These are phyloP conservation scores for Ustilago trichophora DNA, from an alignment of 1,284 basidiomycete species.

Conservation along the genomic window DNA sequence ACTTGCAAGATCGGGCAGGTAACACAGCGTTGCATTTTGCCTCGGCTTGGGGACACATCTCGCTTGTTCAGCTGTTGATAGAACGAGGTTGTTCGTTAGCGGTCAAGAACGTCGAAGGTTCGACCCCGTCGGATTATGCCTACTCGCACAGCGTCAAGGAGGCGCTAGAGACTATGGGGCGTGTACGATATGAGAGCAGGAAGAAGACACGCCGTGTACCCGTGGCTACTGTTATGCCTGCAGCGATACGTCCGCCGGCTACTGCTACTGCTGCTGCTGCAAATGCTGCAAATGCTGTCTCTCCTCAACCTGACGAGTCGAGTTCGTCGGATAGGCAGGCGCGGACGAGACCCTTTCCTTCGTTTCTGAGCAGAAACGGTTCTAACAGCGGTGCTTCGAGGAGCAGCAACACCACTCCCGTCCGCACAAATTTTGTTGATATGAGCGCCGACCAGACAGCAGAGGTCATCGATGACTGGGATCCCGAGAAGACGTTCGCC, in stretches of 20 bases:
- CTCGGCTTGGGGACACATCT: slow-evolving; percentile 39
- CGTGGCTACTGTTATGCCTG: slow-evolving; percentile 15
- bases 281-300: too few relatives aligned
- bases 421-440: slow-evolving; percentile 15
- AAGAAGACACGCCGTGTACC: slow-evolving; percentile 26
- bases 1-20: slow-evolving; percentile 86
- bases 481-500: slow-evolving; percentile 42
- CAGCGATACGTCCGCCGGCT: slow-evolving; percentile 3
- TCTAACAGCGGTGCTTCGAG: slow-evolving; percentile 8
- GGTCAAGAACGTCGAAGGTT: slow-evolving; percentile 86
- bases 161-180: slow-evolving; percentile 50
- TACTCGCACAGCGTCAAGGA: slow-evolving; percentile 69
- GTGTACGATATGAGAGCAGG: slow-evolving; percentile 34
- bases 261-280: background rate
- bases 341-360: slow-evolving; percentile 17
- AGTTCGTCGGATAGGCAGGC: slow-evolving; percentile 8
- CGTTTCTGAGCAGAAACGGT: slow-evolving; percentile 25
- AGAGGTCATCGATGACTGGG: slow-evolving; percentile 34
- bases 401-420: slow-evolving; percentile 18
- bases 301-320: slow-evolving; percentile 12
- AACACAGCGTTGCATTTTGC: slow-evolving; percentile 88
- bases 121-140: slow-evolving; percentile 88
- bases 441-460: slow-evolving; percentile 1
- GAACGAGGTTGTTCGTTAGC: slow-evolving; percentile 84
- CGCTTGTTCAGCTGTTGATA: slow-evolving; percentile 86